Evolutionary conservation across 768 basidiomycete species (phyloP).

Genomic region (Cubamyces sp.): DNA sequence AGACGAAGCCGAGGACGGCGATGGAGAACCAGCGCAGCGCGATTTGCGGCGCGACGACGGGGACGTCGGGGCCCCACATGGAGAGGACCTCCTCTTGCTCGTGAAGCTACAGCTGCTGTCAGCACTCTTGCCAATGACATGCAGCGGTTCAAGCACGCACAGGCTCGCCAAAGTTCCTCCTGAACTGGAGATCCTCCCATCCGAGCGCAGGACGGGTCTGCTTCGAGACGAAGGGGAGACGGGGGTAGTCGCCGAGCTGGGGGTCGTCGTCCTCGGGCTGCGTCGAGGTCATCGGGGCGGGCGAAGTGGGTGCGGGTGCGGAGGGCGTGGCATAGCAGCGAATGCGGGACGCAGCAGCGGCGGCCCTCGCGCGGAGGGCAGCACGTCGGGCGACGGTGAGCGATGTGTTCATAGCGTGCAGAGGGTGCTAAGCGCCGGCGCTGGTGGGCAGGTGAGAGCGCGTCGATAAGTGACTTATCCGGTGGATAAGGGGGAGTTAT

Average conservation of each 20-base stretch:
- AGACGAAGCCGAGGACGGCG: conserved; percentile 63
- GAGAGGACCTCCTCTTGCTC: conserved; percentile 80
- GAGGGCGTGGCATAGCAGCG: conserved; percentile 36
- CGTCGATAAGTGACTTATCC: conserved; percentile 8
- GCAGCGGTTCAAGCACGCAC: conserved; percentile 44
- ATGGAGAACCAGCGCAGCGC: conserved; percentile 70
- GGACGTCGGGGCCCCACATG: conserved; percentile 87
- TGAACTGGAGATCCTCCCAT: conserved; percentile 77
- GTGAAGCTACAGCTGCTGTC: conserved; percentile 56
- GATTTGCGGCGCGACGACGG: conserved; percentile 58
- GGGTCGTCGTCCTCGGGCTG: conserved; percentile 53
- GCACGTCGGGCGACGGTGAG: conserved; percentile 45
- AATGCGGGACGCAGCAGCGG: conserved; percentile 14
- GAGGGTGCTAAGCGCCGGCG: conserved; percentile 8
- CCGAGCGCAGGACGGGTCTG: conserved; percentile 66
- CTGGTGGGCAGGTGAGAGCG: neutral
- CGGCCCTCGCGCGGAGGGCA: conserved; percentile 28
- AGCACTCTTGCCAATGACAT: conserved; percentile 9
- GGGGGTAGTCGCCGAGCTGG: conserved; percentile 73
- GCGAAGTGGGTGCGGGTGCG: conserved; percentile 24
- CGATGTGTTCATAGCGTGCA: conserved; percentile 38
- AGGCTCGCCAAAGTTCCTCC: conserved; percentile 81
- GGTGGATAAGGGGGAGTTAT: neutral
- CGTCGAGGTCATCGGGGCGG: conserved; percentile 27
- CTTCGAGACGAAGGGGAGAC: conserved; percentile 66